Evolutionary conservation across 257 asterid species (phyloP).

Genomic region (Petrea volubilis): DNA sequence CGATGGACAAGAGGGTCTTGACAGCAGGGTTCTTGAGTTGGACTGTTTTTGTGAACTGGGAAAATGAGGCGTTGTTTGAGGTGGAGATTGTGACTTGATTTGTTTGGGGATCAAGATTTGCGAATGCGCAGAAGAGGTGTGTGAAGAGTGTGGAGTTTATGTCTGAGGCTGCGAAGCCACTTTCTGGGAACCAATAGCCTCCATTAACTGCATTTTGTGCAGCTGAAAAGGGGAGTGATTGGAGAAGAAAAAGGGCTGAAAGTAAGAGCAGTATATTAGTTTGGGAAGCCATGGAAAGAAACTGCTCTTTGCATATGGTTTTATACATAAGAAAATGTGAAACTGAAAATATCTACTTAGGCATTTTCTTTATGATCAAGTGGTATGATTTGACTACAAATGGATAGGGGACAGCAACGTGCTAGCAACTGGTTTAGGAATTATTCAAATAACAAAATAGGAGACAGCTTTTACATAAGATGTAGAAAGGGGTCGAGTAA

Average conservation of each 20-base stretch:
- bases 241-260: constrained; percentile 15
- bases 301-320: not conserved
- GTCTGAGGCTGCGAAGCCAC: constrained; percentile 30
- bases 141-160: constrained; percentile 51
- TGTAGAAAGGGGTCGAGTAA: too few relatives aligned
- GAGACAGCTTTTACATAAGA: too few relatives aligned
- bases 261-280: constrained; percentile 8
- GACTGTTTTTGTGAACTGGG: constrained; percentile 45
- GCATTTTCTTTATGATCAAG: not conserved
- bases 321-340: not conserved
- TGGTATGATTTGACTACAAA: not conserved
- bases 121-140: constrained; percentile 57
- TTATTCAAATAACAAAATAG: not conserved
- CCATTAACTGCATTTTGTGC: constrained; percentile 43
- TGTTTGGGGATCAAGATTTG: constrained; percentile 42
- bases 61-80: constrained; percentile 31
- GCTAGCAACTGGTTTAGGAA: too few relatives aligned
- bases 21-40: constrained; percentile 35
- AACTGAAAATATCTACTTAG: not conserved
- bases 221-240: constrained; percentile 12
- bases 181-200: constrained; percentile 53
- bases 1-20: constrained; percentile 49
- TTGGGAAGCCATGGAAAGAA: constrained; percentile 34
- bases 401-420: not conserved
- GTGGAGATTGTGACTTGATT: constrained; percentile 37